A percentile compares a stretch with the other conserved stretches of the same genome.
Conservation (phyloP, 495 filamentous ascomycete species). For the Penicillium lividum region DNA sequence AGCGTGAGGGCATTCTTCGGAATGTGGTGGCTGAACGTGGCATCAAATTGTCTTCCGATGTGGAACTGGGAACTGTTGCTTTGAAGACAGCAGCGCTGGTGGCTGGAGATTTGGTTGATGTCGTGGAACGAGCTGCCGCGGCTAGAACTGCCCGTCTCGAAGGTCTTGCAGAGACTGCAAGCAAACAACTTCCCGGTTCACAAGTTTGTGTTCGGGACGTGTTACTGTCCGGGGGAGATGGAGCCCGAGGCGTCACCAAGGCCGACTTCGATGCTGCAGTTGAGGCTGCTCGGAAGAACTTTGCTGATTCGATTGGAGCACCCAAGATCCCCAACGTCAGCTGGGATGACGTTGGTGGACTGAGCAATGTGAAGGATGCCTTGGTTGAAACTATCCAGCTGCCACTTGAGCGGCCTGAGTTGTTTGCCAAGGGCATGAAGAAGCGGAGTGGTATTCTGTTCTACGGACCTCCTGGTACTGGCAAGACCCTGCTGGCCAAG, state of each 20-base stretch:
- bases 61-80: conserved; percentile 79
- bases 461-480: conserved; percentile 95
- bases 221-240: conserved; percentile 83
- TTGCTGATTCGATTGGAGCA: conserved; percentile 94
- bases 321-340: conserved; percentile 97
- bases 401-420: conserved; percentile 85
- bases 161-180: conserved; percentile 54
- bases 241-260: conserved; percentile 75
- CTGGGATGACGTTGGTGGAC: conserved; percentile 95
- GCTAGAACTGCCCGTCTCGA: conserved; percentile 74
- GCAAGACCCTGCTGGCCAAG: conserved; percentile 95
- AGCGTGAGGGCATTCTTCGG: conserved; percentile 81
- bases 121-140: conserved; percentile 83
- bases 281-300: conserved; percentile 93
- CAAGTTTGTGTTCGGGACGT: conserved; percentile 74
- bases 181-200: conserved; percentile 34
- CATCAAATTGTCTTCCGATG: conserved; percentile 71
- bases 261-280: conserved; percentile 87
- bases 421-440: conserved; percentile 98
- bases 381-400: conserved; percentile 96
- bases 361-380: conserved; percentile 91
- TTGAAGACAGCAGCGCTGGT: conserved; percentile 95
- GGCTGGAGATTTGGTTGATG: conserved; percentile 89
- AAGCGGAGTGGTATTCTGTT: conserved; percentile 97
- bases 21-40: conserved; percentile 74